Evolutionary conservation across 768 basidiomycete genomes (phyloP).

Genomic region (Nidularia sp.): DNA sequence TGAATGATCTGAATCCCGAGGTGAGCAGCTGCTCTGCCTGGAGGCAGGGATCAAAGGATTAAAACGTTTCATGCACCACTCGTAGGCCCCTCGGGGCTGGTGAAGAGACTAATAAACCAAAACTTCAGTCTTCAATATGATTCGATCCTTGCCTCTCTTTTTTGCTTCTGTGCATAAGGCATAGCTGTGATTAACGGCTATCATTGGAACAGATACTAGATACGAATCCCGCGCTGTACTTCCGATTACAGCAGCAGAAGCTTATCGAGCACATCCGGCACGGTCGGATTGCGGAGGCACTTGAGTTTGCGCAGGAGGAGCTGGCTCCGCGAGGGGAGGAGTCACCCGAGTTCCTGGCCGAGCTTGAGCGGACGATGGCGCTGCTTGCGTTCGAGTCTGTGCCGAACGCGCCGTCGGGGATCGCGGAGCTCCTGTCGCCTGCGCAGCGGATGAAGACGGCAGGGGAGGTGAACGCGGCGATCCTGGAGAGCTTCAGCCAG

Average conservation of each 20-base stretch:
- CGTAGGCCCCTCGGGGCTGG: conserved; percentile 71
- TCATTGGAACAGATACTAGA: conserved; percentile 76
- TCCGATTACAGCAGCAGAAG: conserved; percentile 93
- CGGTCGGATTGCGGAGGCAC: conserved; percentile 71
- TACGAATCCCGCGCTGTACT: conserved; percentile 89
- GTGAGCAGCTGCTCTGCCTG: conserved; percentile 44
- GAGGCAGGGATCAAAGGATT: conserved; percentile 59
- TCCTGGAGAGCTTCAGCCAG: conserved; percentile 87
- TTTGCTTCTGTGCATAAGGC: conserved; percentile 4
- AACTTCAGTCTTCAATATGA: conserved; percentile 99
- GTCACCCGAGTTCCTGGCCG: conserved; percentile 87
- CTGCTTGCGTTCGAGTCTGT: conserved; percentile 77
- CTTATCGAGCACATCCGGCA: conserved; percentile 92
- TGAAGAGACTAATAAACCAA: conserved; percentile 76
- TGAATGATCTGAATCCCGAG: conserved; percentile 96
- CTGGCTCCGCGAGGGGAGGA: conserved; percentile 94
- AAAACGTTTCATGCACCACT: conserved; percentile 98
- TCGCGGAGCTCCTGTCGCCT: conserved; percentile 78
- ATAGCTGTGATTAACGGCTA: not conserved
- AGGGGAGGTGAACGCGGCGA: conserved; percentile 92
- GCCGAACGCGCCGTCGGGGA: conserved; percentile 54
- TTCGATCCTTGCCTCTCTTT: conserved; percentile 21
- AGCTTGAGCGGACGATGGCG: conserved; percentile 94
- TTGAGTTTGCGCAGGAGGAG: conserved; percentile 90
- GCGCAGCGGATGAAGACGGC: conserved; percentile 93